Evolutionary conservation across 441 rosid genomes (phyloP), one percentile per base, ranked within the genome.

Genomic region (Populus hybrid): DNA sequence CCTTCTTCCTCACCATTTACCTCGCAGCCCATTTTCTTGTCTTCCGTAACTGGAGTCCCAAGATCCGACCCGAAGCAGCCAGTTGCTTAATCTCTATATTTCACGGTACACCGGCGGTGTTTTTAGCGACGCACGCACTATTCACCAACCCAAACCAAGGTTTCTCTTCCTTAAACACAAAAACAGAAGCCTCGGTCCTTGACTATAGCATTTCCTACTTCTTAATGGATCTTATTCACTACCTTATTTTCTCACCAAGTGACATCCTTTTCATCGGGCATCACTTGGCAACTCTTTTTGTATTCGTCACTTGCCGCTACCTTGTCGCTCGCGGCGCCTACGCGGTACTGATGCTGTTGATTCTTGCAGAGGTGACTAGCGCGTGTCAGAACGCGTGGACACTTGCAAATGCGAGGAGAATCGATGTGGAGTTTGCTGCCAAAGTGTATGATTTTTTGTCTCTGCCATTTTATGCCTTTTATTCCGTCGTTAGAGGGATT

Each of bases 301-400:
- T 92, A 65, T 90, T 95, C 83, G 68, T 89, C 80, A 95, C 97
- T 12, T 95, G 99, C 81, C 86, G 98, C 0, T 87, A 86, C 86
- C 26, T 89, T 8, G 94, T 88, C 29, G 31, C 64, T 40, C 97
- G 88, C 86, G 99, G 98, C 74, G 90, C 99, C 0, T 91, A 78
- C 69, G 91, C 92, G 1, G 80, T 95, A 2, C 92, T 95, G 64
- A 73, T 81, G 14, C 91, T 95, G 10, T 75, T 95, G 40, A 53
- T 88, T 81, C 84, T 93, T n/a, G 98, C 99, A 4, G 99, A 95
- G 69, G 86, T 89, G 1, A 95, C 99, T 21, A 94, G 98, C 86
- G 87, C 82, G 0, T 95, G 97, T 81, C 99, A 92, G 89, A 94
- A 95, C 82, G 79, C 82, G 12, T 95, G 98, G 98, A 91, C 99